These are phyloP conservation scores for Cyberlindnera mycetangii DNA, from an alignment of 805 yeast species.

Conservation along the genomic window DNA sequence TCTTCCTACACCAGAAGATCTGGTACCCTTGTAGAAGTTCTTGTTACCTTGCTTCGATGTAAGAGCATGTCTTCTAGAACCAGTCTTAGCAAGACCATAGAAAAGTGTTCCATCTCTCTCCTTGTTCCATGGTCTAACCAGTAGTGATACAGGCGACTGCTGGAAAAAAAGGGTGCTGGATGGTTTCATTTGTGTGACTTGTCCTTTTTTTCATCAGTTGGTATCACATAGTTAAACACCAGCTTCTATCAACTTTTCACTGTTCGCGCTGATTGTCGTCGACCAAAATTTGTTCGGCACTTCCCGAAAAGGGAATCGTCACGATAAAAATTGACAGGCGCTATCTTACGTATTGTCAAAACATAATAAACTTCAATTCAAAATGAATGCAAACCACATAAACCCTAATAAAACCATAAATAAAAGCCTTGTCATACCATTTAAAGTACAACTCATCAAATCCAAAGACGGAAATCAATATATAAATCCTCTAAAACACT, in stretches of 20 bases:
- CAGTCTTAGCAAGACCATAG: slow-evolving; percentile 75
- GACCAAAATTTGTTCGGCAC: slow-evolving; percentile 2
- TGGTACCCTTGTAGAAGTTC: slow-evolving; percentile 92
- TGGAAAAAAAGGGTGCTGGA: slow-evolving; percentile 45
- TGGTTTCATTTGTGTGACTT: slow-evolving; percentile 41
- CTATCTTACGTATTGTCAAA: neutral
- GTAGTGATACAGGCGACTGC: slow-evolving; percentile 40
- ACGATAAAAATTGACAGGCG: slow-evolving; percentile 6
- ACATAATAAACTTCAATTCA: neutral
- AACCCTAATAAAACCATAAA: neutral
- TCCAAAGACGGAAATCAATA: neutral
- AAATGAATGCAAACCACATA: neutral
- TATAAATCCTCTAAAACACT: neutral
- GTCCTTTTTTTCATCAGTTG: neutral
- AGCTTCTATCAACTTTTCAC: slow-evolving; percentile 3
- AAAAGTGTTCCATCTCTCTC: slow-evolving; percentile 79
- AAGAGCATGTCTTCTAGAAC: slow-evolving; percentile 78
- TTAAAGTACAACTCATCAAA: too few relatives aligned
- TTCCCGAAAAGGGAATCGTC: slow-evolving; percentile 3
- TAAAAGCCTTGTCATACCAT: neutral
- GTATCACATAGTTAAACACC: neutral
- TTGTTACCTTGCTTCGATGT: slow-evolving; percentile 95
- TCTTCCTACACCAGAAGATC: slow-evolving; percentile 89
- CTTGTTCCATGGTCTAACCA: slow-evolving; percentile 88
- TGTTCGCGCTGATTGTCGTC: neutral